Conservation (phyloP, 2,329 filamentous ascomycete species). For the Alternaria tenuissima region DNA sequence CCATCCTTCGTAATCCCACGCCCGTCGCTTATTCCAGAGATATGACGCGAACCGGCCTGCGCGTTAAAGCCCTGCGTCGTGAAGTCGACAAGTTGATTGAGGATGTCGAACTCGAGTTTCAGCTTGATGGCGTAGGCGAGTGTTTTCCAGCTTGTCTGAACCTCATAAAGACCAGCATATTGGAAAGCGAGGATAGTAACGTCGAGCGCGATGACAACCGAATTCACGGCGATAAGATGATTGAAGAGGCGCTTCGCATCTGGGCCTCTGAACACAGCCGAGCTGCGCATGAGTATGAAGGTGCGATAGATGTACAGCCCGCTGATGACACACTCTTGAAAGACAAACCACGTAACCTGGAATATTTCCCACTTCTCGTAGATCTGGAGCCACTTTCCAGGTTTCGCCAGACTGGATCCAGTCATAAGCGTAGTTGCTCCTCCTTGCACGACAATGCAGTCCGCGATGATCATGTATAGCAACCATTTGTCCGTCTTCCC, state of each 20-base stretch:
- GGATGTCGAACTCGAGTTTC: conserved; percentile 63
- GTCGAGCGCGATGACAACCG: conserved; percentile 52
- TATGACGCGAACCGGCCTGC: not conserved
- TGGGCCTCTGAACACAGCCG: conserved; percentile 13
- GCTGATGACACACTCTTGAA: conserved; percentile 48
- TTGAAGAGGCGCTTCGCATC: conserved; percentile 24
- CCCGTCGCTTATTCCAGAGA: not conserved
- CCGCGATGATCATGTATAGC: conserved; percentile 62
- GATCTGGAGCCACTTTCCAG: conserved; percentile 13
- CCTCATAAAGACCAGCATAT: conserved; percentile 42
- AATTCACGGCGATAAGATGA: conserved; percentile 50
- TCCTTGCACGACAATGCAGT: conserved; percentile 51
- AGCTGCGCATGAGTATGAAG: conserved; percentile 49
- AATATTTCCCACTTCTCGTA: conserved; percentile 48
- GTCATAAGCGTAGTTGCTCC: conserved; percentile 63
- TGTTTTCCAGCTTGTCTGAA: conserved; percentile 46
- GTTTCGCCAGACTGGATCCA: conserved; percentile 51
- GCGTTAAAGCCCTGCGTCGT: conserved; percentile 17
- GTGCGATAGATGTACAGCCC: conserved; percentile 62
- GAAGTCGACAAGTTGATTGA: conserved; percentile 50
- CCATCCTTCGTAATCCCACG: not conserved
- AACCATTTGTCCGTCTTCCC: conserved; percentile 46
- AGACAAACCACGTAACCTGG: conserved; percentile 51
- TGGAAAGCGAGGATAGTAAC: conserved; percentile 51
- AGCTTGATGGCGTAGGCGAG: conserved; percentile 57